Percentiles rank a stretch among this genome's conserved stretches.
These are phyloP conservation scores for Meyerozyma elateridarum DNA, from an alignment of 1,139 yeast genomes.

Conservation along the genomic window DNA sequence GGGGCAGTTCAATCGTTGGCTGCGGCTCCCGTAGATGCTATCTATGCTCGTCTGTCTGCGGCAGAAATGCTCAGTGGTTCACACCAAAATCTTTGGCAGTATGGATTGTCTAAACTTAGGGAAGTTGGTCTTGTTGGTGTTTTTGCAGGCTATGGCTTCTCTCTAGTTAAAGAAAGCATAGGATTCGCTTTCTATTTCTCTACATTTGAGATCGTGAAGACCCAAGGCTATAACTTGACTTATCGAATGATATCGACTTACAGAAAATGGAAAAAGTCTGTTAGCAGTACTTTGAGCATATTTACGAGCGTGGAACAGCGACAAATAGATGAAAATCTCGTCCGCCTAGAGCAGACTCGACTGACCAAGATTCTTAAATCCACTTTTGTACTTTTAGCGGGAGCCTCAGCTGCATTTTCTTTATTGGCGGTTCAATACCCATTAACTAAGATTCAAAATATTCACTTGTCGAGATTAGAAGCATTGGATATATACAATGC, in stretches of 20 bases:
- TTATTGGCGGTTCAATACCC: conserved; percentile 82
- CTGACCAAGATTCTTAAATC: conserved; percentile 57
- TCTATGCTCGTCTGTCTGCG: conserved; percentile 74
- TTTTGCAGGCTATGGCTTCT: conserved; percentile 81
- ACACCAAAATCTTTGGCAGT: conserved; percentile 72
- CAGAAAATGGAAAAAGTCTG: conserved; percentile 28
- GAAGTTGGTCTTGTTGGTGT: conserved; percentile 82
- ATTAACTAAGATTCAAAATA: conserved; percentile 68
- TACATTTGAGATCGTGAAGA: conserved; percentile 79
- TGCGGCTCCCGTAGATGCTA: conserved; percentile 93
- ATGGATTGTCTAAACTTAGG: conserved; percentile 61
- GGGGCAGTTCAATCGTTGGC: conserved; percentile 86
- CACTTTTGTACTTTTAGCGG: conserved; percentile 75
- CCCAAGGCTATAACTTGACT: conserved; percentile 54
- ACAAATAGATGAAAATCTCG: conserved; percentile 26
- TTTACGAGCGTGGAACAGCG: conserved; percentile 17
- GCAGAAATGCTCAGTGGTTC: conserved; percentile 66
- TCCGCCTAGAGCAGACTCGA: conserved; percentile 32
- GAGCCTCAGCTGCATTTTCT: conserved; percentile 80
- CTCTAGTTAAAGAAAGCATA: conserved; percentile 71
- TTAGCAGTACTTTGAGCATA: conserved; percentile 19
- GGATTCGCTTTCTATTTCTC: conserved; percentile 88
- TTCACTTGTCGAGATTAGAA: conserved; percentile 75
- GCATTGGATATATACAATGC: conserved; percentile 67
- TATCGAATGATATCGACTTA: conserved; percentile 58